Evolutionary conservation across 805 yeast genomes (phyloP).

Genomic region (Candida ulmi): DNA sequence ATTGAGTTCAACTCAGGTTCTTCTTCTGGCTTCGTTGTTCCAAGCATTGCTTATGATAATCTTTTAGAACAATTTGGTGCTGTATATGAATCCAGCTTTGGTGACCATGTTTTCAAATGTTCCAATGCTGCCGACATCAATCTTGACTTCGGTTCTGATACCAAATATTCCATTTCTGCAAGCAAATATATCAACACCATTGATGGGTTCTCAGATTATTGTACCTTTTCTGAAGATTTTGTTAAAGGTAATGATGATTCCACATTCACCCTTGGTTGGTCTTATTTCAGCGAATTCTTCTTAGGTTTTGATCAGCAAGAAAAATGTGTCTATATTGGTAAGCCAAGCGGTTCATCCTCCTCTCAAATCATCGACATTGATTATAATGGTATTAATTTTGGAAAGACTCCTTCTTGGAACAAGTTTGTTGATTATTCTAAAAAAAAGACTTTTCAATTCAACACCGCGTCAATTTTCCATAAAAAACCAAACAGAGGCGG

Average conservation of each 20-base stretch:
- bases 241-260: slow-evolving; percentile 2
- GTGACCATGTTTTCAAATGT: slow-evolving; percentile 13
- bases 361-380: slow-evolving; percentile 4
- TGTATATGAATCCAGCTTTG: slow-evolving; percentile 7
- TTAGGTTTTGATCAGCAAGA: slow-evolving; percentile 12
- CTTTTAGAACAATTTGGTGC: slow-evolving; percentile 11
- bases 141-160: slow-evolving; percentile 13
- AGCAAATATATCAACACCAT: slow-evolving; percentile 1
- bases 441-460: slow-evolving; percentile 3
- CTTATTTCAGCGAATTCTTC: slow-evolving; percentile 11
- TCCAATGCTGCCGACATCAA: slow-evolving; percentile 6
- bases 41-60: slow-evolving; percentile 8
- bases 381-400: background rate
- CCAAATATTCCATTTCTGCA: slow-evolving; percentile 6
- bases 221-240: slow-evolving; percentile 9
- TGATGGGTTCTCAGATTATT: slow-evolving; percentile 8
- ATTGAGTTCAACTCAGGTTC: slow-evolving; percentile 15
- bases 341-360: slow-evolving; percentile 7
- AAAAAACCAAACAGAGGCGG: background rate
- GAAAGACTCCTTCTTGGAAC: slow-evolving; percentile 4
- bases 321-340: slow-evolving; percentile 10
- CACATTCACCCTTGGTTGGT: slow-evolving; percentile 13
- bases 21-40: slow-evolving; percentile 10
- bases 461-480: background rate
- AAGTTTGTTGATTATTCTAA: background rate